Conservation (phyloP, 75 land plant species). For the Sequoiadendron giganteum region DNA sequence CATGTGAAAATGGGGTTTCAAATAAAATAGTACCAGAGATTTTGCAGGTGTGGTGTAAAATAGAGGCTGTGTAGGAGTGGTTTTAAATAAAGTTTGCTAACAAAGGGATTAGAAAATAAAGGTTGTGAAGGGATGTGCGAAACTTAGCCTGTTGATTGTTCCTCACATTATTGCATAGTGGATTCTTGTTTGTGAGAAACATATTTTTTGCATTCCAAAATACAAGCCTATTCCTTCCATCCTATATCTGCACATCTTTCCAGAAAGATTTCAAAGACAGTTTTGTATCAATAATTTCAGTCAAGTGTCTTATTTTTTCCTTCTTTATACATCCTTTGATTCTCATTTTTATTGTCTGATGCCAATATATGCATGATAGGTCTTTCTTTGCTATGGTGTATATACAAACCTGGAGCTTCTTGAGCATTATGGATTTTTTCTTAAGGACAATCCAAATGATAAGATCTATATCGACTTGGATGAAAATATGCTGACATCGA, state of each 20-base stretch:
- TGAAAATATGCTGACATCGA: background rate
- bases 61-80: background rate
- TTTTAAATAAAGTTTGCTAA: background rate
- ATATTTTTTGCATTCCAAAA: background rate
- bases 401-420: slow-evolving; percentile 94
- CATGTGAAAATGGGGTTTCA: background rate
- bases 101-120: background rate
- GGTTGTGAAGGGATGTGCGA: background rate
- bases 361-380: slow-evolving; percentile 34
- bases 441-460: slow-evolving; percentile 77
- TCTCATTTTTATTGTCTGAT: background rate
- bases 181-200: background rate
- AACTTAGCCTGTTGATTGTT: background rate
- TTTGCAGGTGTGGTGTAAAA: background rate
- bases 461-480: slow-evolving; percentile 57
- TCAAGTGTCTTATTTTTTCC: background rate
- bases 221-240: background rate
- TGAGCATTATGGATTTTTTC: slow-evolving; percentile 93
- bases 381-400: slow-evolving; percentile 83
- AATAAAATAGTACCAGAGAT: background rate
- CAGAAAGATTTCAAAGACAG: background rate
- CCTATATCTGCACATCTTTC: background rate
- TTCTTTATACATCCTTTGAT: background rate
- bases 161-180: background rate
- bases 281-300: background rate